A percentile compares a stretch with the other conserved stretches of the same genome.
phyloP scores from a whole-genome alignment of 2,329 filamentous ascomycete species.

The Claviceps sp. region DNA sequence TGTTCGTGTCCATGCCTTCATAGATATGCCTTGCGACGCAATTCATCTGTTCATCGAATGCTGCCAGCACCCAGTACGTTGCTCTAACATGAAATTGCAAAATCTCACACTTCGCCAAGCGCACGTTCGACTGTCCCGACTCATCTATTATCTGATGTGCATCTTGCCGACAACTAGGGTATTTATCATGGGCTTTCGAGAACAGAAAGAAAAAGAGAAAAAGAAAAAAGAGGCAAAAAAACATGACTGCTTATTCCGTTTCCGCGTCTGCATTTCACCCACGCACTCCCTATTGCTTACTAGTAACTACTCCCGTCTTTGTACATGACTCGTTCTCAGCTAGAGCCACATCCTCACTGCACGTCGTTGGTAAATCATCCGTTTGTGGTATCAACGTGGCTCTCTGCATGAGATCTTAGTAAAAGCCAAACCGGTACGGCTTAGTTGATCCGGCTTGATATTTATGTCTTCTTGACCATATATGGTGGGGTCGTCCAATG shows the following conservation, averaged over 20 bases:
- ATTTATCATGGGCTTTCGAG: conserved; percentile 25
- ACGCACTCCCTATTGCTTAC: neutral
- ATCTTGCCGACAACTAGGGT: conserved; percentile 16
- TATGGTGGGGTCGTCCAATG: neutral
- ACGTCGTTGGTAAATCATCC: neutral
- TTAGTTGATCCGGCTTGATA: neutral
- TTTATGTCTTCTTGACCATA: neutral
- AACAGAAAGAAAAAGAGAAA: neutral
- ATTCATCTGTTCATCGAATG: too few relatives aligned
- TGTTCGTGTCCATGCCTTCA: too few relatives aligned
- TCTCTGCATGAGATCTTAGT: neutral
- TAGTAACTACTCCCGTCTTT: neutral
- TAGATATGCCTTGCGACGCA: too few relatives aligned
- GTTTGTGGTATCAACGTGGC: neutral
- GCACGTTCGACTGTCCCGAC: neutral
- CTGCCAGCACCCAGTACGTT: too few relatives aligned
- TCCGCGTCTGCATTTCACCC: neutral
- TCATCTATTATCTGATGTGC: conserved; percentile 1
- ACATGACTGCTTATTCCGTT: neutral
- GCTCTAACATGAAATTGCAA: neutral
- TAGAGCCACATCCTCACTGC: neutral
- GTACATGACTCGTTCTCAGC: neutral
- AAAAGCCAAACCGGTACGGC: neutral
- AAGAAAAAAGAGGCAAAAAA: neutral
- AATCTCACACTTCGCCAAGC: neutral